Base-by-base conservation (phyloP, 768 basidiomycete species). In the Coprinopsis sp. region DNA sequence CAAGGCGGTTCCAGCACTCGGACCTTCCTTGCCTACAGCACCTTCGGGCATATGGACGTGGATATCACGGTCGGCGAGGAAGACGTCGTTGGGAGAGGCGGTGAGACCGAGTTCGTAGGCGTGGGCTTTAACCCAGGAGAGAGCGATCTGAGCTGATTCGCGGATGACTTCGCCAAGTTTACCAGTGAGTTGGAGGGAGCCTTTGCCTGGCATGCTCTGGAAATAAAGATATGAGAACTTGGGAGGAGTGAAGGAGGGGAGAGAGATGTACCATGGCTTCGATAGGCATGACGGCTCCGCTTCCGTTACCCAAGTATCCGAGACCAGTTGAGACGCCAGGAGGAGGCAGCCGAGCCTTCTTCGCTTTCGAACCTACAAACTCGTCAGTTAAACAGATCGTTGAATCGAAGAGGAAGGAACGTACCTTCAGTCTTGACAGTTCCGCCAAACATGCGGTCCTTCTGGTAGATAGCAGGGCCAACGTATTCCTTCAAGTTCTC, bases 41-140 rank as follows among this genome's bases (percentile, higher is more conserved):
- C 91, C 92, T 61, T 91, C 92, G 0, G 93, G 91, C 95, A 96
- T 97, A 62, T 98, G 96, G 31, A 99, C 79, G 64, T 98, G 95
- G 14, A 98, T 76, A 57, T 97, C 93, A 31, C 81, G 75, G 58
- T 95, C 87, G 13, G 8, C 23, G 57, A 97, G 68, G 61, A 93
- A 84, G 61, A 87, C 83, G 45, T 90, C 87, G 5, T 78, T 79
- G 0, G 76, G 68, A 1, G 75, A 73, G 38, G 75, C 63, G 5
- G 92, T 93, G 58, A 97, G 88, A 3, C 93, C 92, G 10, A 98
- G 77, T 41, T 87, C 84, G 60, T 77, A 87, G 11, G 96, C 91
- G 59, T 98, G 89, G 7, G 83, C 73, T 63, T 93, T 94, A 31
- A 95, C 87, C 87, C 90, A 98, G 59, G 87, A 87, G 50, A 98